phyloP scores from a whole-genome alignment of 495 filamentous ascomycete genomes.

The Alectoria sarmentosa region DNA sequence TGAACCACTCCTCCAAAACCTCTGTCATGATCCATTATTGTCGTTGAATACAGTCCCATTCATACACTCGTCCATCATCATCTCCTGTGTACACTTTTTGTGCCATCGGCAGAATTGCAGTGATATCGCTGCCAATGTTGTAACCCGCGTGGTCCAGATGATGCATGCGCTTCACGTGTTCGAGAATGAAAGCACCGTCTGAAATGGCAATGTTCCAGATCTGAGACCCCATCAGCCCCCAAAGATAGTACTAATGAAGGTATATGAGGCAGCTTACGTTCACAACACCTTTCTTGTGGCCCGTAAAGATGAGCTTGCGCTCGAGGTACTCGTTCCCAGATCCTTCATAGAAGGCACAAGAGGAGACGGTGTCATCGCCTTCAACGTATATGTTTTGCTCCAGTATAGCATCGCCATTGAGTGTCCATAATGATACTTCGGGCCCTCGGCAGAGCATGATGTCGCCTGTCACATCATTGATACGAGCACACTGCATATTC shows the following conservation, averaged over 20 bases:
- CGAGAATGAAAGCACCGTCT: constrained; percentile 49
- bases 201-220: constrained; percentile 51
- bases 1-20: background rate
- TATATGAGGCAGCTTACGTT: constrained; percentile 45
- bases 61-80: constrained; percentile 85
- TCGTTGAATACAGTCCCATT: constrained; percentile 80
- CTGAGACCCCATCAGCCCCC: constrained; percentile 21
- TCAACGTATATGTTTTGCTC: constrained; percentile 71
- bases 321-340: constrained; percentile 88
- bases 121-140: constrained; percentile 77
- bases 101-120: constrained; percentile 77
- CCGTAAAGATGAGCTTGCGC: constrained; percentile 78
- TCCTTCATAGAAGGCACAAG: constrained; percentile 92
- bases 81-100: constrained; percentile 88
- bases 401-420: constrained; percentile 78
- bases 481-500: constrained; percentile 57
- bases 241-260: background rate
- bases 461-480: constrained; percentile 85
- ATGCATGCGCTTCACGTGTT: constrained; percentile 69
- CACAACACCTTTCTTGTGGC: constrained; percentile 75
- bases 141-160: constrained; percentile 75
- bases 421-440: constrained; percentile 69
- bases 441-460: constrained; percentile 76
- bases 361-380: constrained; percentile 63
- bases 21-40: constrained; percentile 17